phyloP scores from a whole-genome alignment of 805 yeast genomes.

The Ogataea zsoltii region DNA sequence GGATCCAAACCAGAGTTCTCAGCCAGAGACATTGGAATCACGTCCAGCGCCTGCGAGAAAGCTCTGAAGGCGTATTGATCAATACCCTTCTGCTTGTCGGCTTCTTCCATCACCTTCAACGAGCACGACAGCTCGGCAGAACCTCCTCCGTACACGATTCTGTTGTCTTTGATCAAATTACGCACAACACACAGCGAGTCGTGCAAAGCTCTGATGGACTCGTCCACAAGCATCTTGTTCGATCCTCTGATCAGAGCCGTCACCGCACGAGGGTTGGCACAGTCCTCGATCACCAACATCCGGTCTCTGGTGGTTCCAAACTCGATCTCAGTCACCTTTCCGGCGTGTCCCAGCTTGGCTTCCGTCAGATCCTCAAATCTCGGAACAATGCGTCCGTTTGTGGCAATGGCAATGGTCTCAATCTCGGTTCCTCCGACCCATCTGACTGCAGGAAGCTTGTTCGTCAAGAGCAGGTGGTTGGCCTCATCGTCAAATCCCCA shows the following conservation, averaged over 20 bases:
- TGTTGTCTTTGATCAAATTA: conserved; percentile 85
- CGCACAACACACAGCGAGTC: conserved; percentile 97
- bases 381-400: conserved; percentile 96
- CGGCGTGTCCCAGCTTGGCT: conserved; percentile 87
- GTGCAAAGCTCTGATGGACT: conserved; percentile 93
- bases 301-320: conserved; percentile 97
- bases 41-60: conserved; percentile 86
- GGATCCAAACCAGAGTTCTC: conserved; percentile 96
- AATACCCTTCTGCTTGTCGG: conserved; percentile 90
- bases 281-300: conserved; percentile 91
- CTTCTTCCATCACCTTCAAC: conserved; percentile 84
- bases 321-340: conserved; percentile 79
- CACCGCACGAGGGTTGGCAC: conserved; percentile 83
- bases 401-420: conserved; percentile 95
- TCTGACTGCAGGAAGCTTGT: conserved; percentile 91
- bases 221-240: conserved; percentile 96
- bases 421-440: conserved; percentile 99
- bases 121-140: conserved; percentile 96
- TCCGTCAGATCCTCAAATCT: conserved; percentile 87
- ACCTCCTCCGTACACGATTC: conserved; percentile 99
- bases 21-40: conserved; percentile 91
- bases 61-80: conserved; percentile 98
- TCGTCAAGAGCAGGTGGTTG: conserved; percentile 84
- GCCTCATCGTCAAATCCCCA: conserved; percentile 99
- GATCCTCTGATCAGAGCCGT: conserved; percentile 95